Evolutionary conservation across 352 stramenopile genomes (phyloP).

Genomic region (Globisporangium iwayamae): DNA sequence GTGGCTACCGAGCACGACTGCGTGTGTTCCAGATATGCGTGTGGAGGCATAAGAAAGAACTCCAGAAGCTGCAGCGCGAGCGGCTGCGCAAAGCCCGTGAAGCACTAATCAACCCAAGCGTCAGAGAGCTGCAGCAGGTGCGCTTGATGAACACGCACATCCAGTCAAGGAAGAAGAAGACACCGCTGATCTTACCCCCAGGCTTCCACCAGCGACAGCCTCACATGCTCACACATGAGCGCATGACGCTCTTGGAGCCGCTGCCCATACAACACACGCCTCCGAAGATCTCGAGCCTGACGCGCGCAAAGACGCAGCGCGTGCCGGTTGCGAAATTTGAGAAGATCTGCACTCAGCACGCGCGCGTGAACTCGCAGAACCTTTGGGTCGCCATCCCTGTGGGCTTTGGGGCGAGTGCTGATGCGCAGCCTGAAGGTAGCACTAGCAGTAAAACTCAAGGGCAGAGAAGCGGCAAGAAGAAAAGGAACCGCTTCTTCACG

Average conservation of each 20-base stretch:
- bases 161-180: constrained; percentile 29
- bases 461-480: constrained; percentile 11
- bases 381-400: constrained; percentile 64
- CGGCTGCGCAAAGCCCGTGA: constrained; percentile 27
- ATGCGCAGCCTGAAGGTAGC: not conserved
- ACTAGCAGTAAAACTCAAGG: constrained; percentile 18
- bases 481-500: constrained; percentile 23
- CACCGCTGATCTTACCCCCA: constrained; percentile 19
- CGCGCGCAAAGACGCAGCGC: constrained; percentile 32
- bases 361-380: constrained; percentile 49
- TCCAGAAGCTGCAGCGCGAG: constrained; percentile 28
- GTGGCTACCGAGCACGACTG: constrained; percentile 34
- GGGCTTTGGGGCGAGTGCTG: constrained; percentile 8
- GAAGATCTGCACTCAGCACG: constrained; percentile 33
- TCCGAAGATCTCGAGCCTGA: constrained; percentile 25
- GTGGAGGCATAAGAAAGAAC: constrained; percentile 21
- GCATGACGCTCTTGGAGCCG: constrained; percentile 31
- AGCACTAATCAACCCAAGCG: constrained; percentile 28
- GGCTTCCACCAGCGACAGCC: constrained; percentile 3
- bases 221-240: constrained; percentile 15
- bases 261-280: constrained; percentile 29
- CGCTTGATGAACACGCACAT: constrained; percentile 23
- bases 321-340: constrained; percentile 49
- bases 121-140: constrained; percentile 14
- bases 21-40: constrained; percentile 23